Percentiles rank a stretch among this genome's conserved stretches.
These are phyloP conservation scores for Verticillium nubilum DNA, from an alignment of 2,329 filamentous ascomycete species.

Conservation along the genomic window DNA sequence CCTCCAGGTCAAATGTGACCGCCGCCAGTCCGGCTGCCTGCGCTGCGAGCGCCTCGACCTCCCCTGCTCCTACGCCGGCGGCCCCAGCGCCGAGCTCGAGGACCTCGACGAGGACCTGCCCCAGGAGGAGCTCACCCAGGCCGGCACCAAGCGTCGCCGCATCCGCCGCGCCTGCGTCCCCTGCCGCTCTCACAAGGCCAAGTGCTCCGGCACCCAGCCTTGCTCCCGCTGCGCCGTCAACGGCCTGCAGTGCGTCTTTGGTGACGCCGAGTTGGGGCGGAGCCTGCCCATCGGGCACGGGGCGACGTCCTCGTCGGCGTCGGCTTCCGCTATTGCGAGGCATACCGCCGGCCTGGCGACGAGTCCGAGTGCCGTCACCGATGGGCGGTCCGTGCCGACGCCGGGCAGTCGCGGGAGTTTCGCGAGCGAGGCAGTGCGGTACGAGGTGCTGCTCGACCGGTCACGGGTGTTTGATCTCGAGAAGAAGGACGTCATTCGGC, in stretches of 20 bases:
- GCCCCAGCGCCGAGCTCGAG: not conserved
- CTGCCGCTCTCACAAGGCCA: constrained; percentile 25
- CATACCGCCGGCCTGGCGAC: not conserved
- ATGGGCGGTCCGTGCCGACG: not conserved
- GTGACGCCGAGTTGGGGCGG: not conserved
- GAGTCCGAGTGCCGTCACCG: not conserved
- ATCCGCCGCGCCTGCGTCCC: constrained; percentile 19
- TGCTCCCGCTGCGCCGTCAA: not conserved
- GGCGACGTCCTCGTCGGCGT: not conserved
- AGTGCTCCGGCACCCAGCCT: constrained; percentile 20
- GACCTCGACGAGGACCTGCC: not conserved
- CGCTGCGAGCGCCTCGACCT: not conserved
- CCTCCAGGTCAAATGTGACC: not conserved
- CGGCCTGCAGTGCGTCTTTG: not conserved
- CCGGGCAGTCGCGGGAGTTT: not conserved
- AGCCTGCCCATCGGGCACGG: not conserved
- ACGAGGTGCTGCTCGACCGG: not conserved
- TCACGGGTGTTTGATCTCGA: not conserved
- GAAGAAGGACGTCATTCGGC: not conserved
- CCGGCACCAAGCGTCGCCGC: constrained; percentile 17
- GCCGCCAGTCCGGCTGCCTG: not conserved
- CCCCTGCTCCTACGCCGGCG: not conserved
- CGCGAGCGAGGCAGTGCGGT: not conserved
- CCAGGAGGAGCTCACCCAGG: constrained; percentile 13
- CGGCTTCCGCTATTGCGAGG: not conserved